phyloP scores from a whole-genome alignment of 164 flowering plant genomes.

The Santalum album region DNA sequence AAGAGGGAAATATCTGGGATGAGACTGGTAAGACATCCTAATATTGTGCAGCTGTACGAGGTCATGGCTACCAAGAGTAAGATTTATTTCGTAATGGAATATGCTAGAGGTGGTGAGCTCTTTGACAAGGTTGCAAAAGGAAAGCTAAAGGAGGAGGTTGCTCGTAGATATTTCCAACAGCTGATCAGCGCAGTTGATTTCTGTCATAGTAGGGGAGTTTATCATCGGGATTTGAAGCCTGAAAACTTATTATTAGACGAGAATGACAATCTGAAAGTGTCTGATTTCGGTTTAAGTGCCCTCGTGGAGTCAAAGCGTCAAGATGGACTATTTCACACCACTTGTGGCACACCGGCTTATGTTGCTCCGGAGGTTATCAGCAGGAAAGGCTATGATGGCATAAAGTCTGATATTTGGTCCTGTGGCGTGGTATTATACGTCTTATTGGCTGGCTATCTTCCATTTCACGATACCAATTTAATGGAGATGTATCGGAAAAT shows the following conservation, averaged over 20 bases:
- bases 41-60: conserved; percentile 64
- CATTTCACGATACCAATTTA: conserved; percentile 74
- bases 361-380: conserved; percentile 79
- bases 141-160: conserved; percentile 59
- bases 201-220: conserved; percentile 77
- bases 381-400: conserved; percentile 76
- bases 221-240: conserved; percentile 77
- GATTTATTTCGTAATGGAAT: conserved; percentile 78
- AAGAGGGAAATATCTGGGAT: conserved; percentile 74
- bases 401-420: conserved; percentile 81
- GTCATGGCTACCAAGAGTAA: conserved; percentile 75
- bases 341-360: conserved; percentile 87
- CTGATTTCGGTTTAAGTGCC: conserved; percentile 81
- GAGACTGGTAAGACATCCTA: conserved; percentile 67
- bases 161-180: conserved; percentile 62
- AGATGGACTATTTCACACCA: conserved; percentile 76
- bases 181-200: conserved; percentile 68
- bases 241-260: conserved; percentile 82
- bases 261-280: conserved; percentile 56
- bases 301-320: conserved; percentile 54
- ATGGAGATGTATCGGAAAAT: conserved; percentile 85
- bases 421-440: conserved; percentile 78
- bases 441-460: conserved; percentile 67
- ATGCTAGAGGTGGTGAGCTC: conserved; percentile 80
- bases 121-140: conserved; percentile 80